phyloP scores from a whole-genome alignment of 371 early-diverging fungal species.

The Circinella minor region DNA sequence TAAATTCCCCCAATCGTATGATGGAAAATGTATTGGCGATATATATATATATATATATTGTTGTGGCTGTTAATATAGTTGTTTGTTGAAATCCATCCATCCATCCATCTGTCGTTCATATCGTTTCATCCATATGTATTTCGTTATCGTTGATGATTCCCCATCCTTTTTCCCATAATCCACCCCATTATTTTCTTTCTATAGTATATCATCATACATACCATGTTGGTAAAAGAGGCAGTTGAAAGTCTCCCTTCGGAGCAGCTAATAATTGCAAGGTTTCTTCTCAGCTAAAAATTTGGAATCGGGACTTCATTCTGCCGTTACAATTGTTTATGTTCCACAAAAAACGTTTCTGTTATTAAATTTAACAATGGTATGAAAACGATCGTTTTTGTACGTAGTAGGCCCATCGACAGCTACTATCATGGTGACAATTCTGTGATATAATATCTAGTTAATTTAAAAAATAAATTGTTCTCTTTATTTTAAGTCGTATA shows the following conservation, averaged over 20 bases:
- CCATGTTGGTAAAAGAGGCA: conserved; percentile 10
- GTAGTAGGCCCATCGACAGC: no score
- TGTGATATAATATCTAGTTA: no score
- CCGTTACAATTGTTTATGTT: neutral
- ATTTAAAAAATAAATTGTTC: no score
- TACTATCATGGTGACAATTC: no score
- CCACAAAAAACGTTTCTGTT: no score
- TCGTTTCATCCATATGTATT: neutral
- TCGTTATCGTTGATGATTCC: neutral
- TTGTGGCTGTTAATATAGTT: neutral
- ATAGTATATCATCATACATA: conserved; percentile 7
- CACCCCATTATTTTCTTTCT: neutral
- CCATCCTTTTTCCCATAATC: neutral
- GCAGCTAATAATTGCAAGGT: neutral
- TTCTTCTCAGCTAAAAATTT: neutral
- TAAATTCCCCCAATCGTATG: neutral
- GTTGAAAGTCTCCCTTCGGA: neutral
- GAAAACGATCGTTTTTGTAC: no score
- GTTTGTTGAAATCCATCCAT: neutral
- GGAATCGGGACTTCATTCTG: neutral
- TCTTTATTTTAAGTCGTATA: no score
- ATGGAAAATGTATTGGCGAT: no score
- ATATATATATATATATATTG: no score
- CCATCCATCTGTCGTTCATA: conserved; percentile 19
- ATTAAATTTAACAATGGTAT: no score